A percentile compares a stretch with the other conserved stretches of the same genome.
These are phyloP conservation scores for Calonectria hawksworthii DNA, from an alignment of 2,329 filamentous ascomycete genomes.

Conservation along the genomic window DNA sequence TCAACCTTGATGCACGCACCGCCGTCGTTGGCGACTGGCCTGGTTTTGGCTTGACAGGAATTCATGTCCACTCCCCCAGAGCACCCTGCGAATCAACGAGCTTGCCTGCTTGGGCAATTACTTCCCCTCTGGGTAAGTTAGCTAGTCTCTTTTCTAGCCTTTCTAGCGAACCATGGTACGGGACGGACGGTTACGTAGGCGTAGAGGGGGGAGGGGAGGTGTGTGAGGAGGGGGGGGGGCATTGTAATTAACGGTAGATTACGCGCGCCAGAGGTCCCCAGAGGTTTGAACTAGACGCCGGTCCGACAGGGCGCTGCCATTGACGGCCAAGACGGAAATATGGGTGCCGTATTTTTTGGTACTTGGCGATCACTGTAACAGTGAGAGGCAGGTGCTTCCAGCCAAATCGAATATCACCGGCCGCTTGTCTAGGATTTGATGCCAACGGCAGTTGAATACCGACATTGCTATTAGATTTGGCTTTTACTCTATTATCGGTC, in stretches of 20 bases:
- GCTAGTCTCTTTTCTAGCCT: background rate
- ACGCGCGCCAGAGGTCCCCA: constrained; percentile 1
- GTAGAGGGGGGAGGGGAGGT: background rate
- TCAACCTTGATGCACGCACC: background rate
- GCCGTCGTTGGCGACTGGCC: background rate
- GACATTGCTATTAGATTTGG: background rate
- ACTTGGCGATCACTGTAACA: background rate
- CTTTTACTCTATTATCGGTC: background rate
- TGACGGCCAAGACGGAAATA: background rate
- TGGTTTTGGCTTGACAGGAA: background rate
- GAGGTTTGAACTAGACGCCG: constrained; percentile 12
- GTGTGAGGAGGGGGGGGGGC: background rate
- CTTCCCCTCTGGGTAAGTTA: background rate
- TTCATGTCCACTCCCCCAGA: background rate
- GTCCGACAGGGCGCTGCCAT: background rate
- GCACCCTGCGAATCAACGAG: background rate
- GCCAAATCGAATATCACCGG: background rate
- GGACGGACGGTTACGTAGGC: constrained; percentile 1
- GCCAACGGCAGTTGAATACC: background rate
- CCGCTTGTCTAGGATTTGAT: background rate
- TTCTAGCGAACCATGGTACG: constrained; percentile 10
- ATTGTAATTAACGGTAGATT: constrained; percentile 22
- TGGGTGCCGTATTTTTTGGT: background rate
- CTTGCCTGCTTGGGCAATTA: background rate
- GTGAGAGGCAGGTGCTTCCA: background rate